Base-by-base conservation (phyloP, 1,284 basidiomycete species). In the Malassezia dermatis region DNA sequence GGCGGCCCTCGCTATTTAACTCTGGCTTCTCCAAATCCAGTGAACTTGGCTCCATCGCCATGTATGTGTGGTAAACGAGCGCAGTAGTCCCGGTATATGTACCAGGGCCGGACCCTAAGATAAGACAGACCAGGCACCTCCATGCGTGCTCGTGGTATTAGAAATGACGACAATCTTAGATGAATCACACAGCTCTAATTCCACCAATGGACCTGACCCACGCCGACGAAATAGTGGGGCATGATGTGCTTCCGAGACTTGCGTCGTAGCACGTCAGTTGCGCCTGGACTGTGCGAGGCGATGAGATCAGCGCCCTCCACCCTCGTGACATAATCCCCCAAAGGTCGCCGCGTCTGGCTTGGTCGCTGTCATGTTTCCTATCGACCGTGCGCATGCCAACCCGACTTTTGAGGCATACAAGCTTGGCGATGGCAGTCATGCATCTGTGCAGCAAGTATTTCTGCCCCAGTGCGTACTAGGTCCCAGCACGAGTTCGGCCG, bases 401-500 rank as follows among this genome's bases (percentile, higher is more conserved):
- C 39, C 28, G 2, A 32, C 42, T 7, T 56, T 56, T 41, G 54
- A 45, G 21, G 34, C 54, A n/a, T 56, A 56, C 23, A 42, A 37
- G 5, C 43, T 56, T 2, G 48, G 13, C 1, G 19, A 26, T 11
- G 17, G 3, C 7, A 2, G 5, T 2, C 15, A 31, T 13, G 34
- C 12, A 1, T 13, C 24, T 5, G 17, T 32, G 39, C 48, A 47
- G 7, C 19, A 17, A 12, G 21, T 40, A 8, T 5, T 26, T 5
- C 39, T 56, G 1, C 43, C 54, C 11, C 11, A 27, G 13, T 15
- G n/a, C 26, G 48, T 44, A 3, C 11, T 15, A 27, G 41, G 21
- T 5, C 8, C 31, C 41, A 30, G 17, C 24, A 2, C 26, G 7
- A 28, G 17, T 15, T 23, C 46, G 4, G 46, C 24, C 12, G 47